phyloP scores from a whole-genome alignment of 1,284 basidiomycete species.

The Trichosporon coremiiforme region DNA sequence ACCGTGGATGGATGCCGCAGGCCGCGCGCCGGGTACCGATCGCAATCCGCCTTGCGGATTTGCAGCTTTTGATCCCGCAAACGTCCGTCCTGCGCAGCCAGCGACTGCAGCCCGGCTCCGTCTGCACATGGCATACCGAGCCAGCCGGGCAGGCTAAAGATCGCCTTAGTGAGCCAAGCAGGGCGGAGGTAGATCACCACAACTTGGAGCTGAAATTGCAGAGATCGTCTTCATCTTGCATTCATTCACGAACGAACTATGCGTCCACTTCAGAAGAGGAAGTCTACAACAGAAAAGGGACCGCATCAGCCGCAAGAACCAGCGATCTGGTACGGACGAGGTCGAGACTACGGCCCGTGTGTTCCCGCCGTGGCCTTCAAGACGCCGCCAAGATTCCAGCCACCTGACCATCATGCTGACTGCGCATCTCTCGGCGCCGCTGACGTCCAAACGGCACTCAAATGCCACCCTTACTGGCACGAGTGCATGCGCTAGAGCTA shows the following conservation, averaged over 20 bases:
- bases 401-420: not conserved
- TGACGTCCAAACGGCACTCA: not conserved
- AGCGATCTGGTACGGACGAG: not conserved
- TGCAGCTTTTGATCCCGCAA: not conserved
- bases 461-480: no score
- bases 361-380: not conserved
- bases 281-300: not conserved
- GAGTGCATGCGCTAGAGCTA: no score
- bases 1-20: not conserved
- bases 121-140: not conserved
- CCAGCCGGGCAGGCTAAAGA: not conserved
- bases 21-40: not conserved
- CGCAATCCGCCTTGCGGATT: not conserved
- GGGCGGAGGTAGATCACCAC: no score
- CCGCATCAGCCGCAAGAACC: not conserved
- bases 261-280: not conserved
- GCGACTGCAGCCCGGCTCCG: not conserved
- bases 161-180: no score
- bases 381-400: not conserved
- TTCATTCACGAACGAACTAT: no score
- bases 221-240: no score
- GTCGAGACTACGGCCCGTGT: not conserved
- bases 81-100: no score
- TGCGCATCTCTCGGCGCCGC: not conserved
- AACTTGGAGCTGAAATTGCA: no score